Evolutionary conservation across 129 eudicot species (phyloP).

Genomic region (Tagetes erecta): DNA sequence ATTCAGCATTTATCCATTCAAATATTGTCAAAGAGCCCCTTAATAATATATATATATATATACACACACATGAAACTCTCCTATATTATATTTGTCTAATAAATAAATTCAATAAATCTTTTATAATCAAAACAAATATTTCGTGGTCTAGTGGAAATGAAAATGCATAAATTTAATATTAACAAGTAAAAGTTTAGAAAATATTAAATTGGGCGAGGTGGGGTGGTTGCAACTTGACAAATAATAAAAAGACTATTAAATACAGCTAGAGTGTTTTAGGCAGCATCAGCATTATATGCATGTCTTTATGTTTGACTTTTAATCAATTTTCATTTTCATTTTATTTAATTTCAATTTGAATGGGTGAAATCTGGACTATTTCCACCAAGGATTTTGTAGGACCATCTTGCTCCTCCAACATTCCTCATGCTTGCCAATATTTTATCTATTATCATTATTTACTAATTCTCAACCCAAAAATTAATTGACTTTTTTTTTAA

Average conservation of each 20-base stretch:
- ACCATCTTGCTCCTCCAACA: slow-evolving; percentile 21
- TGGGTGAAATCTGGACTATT: slow-evolving; percentile 30
- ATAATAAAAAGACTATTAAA: slow-evolving; percentile 36
- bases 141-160: not conserved
- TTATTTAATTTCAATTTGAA: slow-evolving; percentile 17
- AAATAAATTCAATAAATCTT: no score
- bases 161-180: not conserved
- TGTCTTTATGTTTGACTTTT: slow-evolving; percentile 39
- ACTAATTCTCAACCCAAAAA: not conserved
- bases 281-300: slow-evolving; percentile 45
- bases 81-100: no score
- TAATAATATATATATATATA: no score
- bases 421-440: slow-evolving; percentile 26
- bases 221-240: slow-evolving; percentile 61
- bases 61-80: no score
- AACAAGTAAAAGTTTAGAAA: not conserved
- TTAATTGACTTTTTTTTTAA: not conserved
- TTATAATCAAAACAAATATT: not conserved
- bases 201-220: slow-evolving; percentile 49
- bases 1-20: no score
- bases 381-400: slow-evolving; percentile 36
- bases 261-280: slow-evolving; percentile 62
- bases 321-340: slow-evolving; percentile 17
- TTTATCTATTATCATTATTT: not conserved
- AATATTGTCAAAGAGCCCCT: no score